Conservation (phyloP, 164 flowering plant genomes). For the Stephania japonica region DNA sequence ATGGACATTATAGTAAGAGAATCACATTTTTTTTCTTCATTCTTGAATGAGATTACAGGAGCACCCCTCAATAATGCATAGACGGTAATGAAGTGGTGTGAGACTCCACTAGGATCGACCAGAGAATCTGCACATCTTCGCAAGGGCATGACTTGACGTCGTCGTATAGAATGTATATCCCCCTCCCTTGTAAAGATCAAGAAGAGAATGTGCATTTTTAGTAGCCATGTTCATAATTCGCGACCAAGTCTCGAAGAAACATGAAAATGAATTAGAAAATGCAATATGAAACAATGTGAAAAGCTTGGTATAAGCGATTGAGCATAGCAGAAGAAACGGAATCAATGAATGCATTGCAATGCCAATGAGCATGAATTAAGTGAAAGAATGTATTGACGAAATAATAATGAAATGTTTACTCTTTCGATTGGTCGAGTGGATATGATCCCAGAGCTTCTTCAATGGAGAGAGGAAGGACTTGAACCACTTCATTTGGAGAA, state of each 20-base stretch:
- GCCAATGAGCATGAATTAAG: neutral
- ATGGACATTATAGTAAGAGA: neutral
- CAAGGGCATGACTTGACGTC: constrained; percentile 87
- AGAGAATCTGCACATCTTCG: constrained; percentile 87
- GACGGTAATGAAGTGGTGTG: constrained; percentile 43
- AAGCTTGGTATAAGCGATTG: neutral
- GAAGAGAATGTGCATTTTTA: no score
- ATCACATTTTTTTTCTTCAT: neutral
- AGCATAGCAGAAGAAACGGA: neutral
- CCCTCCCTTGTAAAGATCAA: constrained; percentile 25
- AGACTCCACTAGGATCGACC: constrained; percentile 90
- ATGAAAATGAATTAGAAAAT: neutral
- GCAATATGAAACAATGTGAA: neutral
- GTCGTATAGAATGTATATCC: constrained; percentile 81
- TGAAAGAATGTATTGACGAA: neutral
- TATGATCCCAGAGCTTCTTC: constrained; percentile 49
- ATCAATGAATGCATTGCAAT: neutral
- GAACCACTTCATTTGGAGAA: constrained; percentile 41
- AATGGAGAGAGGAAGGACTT: constrained; percentile 44
- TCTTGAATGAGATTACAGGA: neutral
- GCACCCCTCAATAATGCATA: neutral
- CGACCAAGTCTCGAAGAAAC: neutral
- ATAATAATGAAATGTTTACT: constrained; percentile 15
- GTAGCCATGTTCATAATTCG: neutral
- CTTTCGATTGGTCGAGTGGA: constrained; percentile 29